Conservation (phyloP, 228 moss, liverwort and hornwort species). For the Sphagnum fallax region DNA sequence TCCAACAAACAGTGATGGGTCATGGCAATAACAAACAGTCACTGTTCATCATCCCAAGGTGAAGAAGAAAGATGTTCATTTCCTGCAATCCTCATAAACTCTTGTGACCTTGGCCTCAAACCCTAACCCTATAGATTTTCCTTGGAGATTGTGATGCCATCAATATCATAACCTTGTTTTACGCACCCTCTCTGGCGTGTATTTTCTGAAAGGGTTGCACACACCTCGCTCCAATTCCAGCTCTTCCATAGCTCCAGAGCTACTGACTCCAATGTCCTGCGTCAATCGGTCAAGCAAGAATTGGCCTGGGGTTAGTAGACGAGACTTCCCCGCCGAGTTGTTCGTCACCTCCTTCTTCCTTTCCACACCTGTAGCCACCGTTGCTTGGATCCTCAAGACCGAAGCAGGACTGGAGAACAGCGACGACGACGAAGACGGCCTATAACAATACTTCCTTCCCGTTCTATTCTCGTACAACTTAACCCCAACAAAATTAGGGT, state of each 20-base stretch:
- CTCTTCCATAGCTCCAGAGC: constrained; percentile 66
- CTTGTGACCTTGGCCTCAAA: not conserved
- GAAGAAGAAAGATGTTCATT: too few relatives aligned
- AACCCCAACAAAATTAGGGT: too few relatives aligned
- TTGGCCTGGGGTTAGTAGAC: constrained; percentile 6
- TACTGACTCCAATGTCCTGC: constrained; percentile 3
- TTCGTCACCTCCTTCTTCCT: too few relatives aligned
- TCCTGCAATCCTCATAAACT: too few relatives aligned
- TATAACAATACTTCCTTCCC: too few relatives aligned
- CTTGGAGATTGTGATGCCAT: not conserved
- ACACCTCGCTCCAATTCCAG: constrained; percentile 92
- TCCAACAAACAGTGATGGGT: not conserved
- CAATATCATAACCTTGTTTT: not conserved
- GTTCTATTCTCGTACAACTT: too few relatives aligned
- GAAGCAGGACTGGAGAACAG: too few relatives aligned
- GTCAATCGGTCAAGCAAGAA: constrained; percentile 26
- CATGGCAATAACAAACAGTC: not conserved
- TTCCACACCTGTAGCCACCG: too few relatives aligned
- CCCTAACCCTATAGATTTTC: not conserved
- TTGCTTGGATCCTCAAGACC: too few relatives aligned
- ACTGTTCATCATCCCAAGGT: too few relatives aligned
- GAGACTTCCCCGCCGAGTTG: too few relatives aligned
- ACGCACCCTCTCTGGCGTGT: constrained; percentile 84
- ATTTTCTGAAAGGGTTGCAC: constrained; percentile 93
- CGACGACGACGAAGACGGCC: too few relatives aligned